Conservation (phyloP, 352 stramenopile species). For the Phytophthora uliginosa region DNA sequence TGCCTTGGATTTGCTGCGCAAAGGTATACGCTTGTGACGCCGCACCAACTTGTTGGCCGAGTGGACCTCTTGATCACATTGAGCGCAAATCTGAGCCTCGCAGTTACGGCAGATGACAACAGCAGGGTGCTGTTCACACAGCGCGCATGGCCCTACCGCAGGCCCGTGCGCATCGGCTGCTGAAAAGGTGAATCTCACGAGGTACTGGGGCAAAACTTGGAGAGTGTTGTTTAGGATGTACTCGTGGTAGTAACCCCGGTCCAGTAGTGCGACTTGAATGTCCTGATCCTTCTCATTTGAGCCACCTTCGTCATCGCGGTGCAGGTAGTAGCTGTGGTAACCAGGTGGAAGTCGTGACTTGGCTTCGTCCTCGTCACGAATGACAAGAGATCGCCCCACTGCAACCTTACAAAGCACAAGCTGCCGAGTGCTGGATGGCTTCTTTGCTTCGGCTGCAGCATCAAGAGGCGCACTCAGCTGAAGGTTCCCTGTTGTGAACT, state of each 20-base stretch:
- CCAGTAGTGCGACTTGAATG: slow-evolving; percentile 24
- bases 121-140: slow-evolving; percentile 72
- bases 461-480: slow-evolving; percentile 37
- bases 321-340: slow-evolving; percentile 83
- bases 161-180: slow-evolving; percentile 37
- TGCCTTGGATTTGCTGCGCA: slow-evolving; percentile 35
- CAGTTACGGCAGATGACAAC: slow-evolving; percentile 68
- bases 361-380: slow-evolving; percentile 59
- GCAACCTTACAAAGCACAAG: slow-evolving; percentile 84
- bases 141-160: slow-evolving; percentile 47
- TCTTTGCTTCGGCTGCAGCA: slow-evolving; percentile 22
- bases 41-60: slow-evolving; percentile 86
- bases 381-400: slow-evolving; percentile 65
- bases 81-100: slow-evolving; percentile 71
- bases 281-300: slow-evolving; percentile 15
- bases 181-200: slow-evolving; percentile 72
- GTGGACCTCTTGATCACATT: slow-evolving; percentile 79
- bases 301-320: slow-evolving; percentile 18
- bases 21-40: slow-evolving; percentile 65
- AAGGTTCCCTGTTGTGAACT: slow-evolving; percentile 75
- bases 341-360: slow-evolving; percentile 54
- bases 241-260: slow-evolving; percentile 73
- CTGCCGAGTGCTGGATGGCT: slow-evolving; percentile 48
- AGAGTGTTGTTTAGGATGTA: slow-evolving; percentile 76
- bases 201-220: slow-evolving; percentile 77